Evolutionary conservation across 2,329 filamentous ascomycete genomes (phyloP), one percentile per base, ranked within the genome.

Genomic region (Xylariaceae sp.): DNA sequence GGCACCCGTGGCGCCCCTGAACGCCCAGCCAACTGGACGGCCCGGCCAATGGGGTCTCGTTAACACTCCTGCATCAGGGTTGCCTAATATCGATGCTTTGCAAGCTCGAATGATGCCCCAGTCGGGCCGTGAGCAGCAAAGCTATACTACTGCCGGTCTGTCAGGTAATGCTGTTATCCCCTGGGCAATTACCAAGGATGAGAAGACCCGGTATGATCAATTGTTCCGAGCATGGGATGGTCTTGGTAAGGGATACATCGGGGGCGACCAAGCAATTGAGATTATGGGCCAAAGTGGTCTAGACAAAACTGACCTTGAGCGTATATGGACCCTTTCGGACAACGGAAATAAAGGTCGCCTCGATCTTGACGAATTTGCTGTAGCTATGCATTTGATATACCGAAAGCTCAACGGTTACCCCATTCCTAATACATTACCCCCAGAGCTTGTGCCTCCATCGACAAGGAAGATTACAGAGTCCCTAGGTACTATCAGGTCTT

Each of bases 361-460:
- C 26, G 93, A 99, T 68, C 85, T 98, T 69, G 95, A 99, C 72
- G 95, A 99, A 71, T 99, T 99, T 71, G 93, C 95, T 7, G 94
- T 99, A 49, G 92, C 93, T 8, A 99, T 99, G 95, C 95, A 99
- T 82, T 79, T 99, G 76, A 99, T 99, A 68, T 99, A 99, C 78
- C 86, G 95, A 67, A 96, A 96, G 73, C 83, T 99, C 50, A 98
- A 99, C 69, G 94, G 94, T 31, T 98, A 98, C 70, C 93, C 94
- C 1, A 82, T 98, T 28, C 95, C 95, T 14, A 90, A 87, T 68
- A 88, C 89, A 40, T 82, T 99, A 9, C 95, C 95, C 7, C 87
- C 95, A 0, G 95, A 99, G 78, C 85, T 99, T 58, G 88, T 98
- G 6, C 95, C 95, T 19, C 95, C 95, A 1, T 98, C 95, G 1